These are phyloP conservation scores for Solanum stenotomum DNA, from an alignment of 257 asterid genomes.

Conservation along the genomic window DNA sequence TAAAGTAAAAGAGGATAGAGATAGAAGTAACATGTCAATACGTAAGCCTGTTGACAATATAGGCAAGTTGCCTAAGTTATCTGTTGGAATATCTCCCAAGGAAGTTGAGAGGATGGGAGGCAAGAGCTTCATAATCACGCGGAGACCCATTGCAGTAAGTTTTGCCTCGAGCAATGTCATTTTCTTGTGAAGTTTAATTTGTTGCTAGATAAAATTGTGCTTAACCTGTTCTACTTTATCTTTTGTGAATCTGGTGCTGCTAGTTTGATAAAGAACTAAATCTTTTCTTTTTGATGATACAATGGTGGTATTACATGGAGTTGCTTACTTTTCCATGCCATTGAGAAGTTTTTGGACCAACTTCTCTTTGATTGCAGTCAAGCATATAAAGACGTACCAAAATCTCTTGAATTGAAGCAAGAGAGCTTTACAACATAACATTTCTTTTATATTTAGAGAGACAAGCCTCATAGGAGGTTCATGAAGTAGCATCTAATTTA, in stretches of 20 bases:
- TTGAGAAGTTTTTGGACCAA: not conserved
- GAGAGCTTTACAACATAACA: not conserved
- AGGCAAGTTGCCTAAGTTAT: conserved; percentile 7
- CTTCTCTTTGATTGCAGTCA: not conserved
- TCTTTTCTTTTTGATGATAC: not conserved
- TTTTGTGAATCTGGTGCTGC: not conserved
- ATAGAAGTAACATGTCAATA: not conserved
- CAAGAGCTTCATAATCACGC: conserved; percentile 45
- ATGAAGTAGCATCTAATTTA: not conserved
- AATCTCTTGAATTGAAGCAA: not conserved
- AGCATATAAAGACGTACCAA: not conserved
- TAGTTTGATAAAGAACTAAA: not conserved
- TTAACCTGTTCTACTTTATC: not conserved
- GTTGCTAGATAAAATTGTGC: not conserved
- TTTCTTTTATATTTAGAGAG: not conserved
- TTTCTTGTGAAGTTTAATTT: conserved; percentile 6
- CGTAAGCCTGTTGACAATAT: not conserved
- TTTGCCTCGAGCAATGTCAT: conserved; percentile 18
- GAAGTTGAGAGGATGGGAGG: conserved; percentile 22
- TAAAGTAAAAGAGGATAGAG: not conserved
- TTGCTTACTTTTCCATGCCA: not conserved
- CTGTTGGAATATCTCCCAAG: not conserved
- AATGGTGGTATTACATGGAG: not conserved
- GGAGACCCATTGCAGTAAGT: conserved; percentile 71
- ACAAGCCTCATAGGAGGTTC: not conserved